Evolutionary conservation across 257 asterid species (phyloP), one percentile per base, ranked within the genome.

Genomic region (Scutellaria barbata): DNA sequence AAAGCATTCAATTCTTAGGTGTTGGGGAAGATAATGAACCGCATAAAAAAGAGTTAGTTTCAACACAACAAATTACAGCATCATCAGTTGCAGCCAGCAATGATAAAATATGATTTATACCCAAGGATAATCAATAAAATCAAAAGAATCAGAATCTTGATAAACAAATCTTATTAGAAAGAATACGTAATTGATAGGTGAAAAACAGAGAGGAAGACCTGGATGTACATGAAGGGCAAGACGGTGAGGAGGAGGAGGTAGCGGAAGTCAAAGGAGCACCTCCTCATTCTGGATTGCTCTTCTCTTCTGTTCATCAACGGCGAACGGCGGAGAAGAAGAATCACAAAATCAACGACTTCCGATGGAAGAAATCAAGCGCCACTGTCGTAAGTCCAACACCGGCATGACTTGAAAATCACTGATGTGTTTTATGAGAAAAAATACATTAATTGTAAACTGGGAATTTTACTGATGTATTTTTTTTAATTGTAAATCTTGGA

Each of bases 151-250:
- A 30, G 10, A 73, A 70, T 65, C 64, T 13, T 51, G 66, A 47
- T 58, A 17, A 42, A 42, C 30, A 39, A 33, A 42, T 51, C 39
- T 3, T 58, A 33, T 5, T 8, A 22, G 37, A 11, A 47, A 25
- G 17, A 8, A 8, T 4, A 9, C 22, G 35, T 3, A 13, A 43
- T 46, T 13, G 30, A 46, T 40, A 8, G 25, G 17, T 35, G 50
- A 51, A 10, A 37, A 53, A 8, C 4, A 42, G 30, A 39, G 41
- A 47, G 43, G 12, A 22, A 45, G 66, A 91, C 97, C 98, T 92
- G 98, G 63, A 88, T 80, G 88, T 88, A 92, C 76, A 92, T 78
- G 88, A 92, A 92, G 13, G 96, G 93, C 50, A 92, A 54, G 54
- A 82, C 92, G 63, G 86, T 84, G 42, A 86, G 1, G 77, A 92